A percentile compares a stretch with the other conserved stretches of the same genome.
Conservation (phyloP, 192 early-diverging fungal genomes). For the Chytriomyces confervae region DNA sequence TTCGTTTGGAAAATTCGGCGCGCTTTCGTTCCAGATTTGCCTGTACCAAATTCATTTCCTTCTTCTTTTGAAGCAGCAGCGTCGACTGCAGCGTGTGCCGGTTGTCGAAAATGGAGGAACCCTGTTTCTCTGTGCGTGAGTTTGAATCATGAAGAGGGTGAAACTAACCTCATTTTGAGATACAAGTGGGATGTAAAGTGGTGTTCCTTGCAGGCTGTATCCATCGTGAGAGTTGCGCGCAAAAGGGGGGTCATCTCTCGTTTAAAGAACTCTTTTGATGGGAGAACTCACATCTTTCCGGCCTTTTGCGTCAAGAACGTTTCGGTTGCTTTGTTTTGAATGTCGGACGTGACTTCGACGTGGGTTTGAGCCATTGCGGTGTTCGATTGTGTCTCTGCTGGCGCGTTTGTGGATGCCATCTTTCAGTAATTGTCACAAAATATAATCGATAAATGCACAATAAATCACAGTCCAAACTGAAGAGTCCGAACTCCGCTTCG, state of each 20-base stretch:
- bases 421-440: too few species aligned
- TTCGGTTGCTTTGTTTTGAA: slow-evolving; percentile 30
- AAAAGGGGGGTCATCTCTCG: neutral
- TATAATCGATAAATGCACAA: too few species aligned
- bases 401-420: too few species aligned
- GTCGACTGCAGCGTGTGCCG: slow-evolving; percentile 61
- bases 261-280: neutral
- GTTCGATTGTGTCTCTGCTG: neutral
- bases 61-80: slow-evolving; percentile 65
- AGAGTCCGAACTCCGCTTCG: too few species aligned
- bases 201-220: slow-evolving; percentile 28
- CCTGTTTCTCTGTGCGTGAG: slow-evolving; percentile 30
- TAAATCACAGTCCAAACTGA: too few species aligned
- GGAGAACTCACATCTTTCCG: slow-evolving; percentile 54
- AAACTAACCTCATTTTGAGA: slow-evolving; percentile 44
- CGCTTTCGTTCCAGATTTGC: slow-evolving; percentile 58
- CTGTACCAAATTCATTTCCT: slow-evolving; percentile 65
- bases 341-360: neutral
- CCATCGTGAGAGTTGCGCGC: neutral
- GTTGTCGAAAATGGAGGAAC: slow-evolving; percentile 46
- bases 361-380: neutral
- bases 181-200: slow-evolving; percentile 37
- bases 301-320: slow-evolving; percentile 61
- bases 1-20: slow-evolving; percentile 64
- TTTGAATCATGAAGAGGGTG: slow-evolving; percentile 2